These are phyloP conservation scores for Diaporthe australafricana DNA, from an alignment of 2,329 filamentous ascomycete genomes.

Conservation along the genomic window DNA sequence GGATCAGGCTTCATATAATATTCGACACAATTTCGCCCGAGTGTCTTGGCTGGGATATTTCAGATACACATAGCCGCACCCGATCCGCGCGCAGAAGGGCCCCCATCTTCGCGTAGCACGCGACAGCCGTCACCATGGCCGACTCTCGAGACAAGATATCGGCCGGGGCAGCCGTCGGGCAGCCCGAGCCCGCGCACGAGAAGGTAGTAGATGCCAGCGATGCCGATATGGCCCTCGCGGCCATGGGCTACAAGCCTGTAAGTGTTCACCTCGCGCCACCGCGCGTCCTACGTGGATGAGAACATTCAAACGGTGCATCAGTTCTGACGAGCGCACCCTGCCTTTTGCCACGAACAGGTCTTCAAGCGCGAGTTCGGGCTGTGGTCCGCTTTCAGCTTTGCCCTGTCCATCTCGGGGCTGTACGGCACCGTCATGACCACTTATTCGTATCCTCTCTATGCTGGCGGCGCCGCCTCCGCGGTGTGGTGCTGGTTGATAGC, in stretches of 20 bases:
- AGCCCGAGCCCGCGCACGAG: conserved; percentile 4
- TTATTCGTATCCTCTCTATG: conserved; percentile 63
- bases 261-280: conserved; percentile 11
- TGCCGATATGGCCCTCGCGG: conserved; percentile 49
- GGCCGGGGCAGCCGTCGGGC: not conserved
- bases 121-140: conserved; percentile 27
- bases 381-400: conserved; percentile 69
- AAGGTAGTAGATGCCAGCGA: conserved; percentile 37
- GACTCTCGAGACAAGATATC: conserved; percentile 22
- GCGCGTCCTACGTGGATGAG: not conserved
- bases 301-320: not conserved
- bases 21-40: not conserved
- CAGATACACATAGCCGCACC: too few relatives aligned
- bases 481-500: conserved; percentile 71
- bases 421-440: conserved; percentile 68
- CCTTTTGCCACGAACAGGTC: conserved; percentile 50
- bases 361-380: conserved; percentile 71
- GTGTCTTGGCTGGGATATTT: not conserved
- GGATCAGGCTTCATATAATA: not conserved
- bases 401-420: conserved; percentile 66
- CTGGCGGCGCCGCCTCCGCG: conserved; percentile 63
- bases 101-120: not conserved
- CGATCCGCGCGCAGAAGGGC: too few relatives aligned
- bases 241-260: conserved; percentile 53
- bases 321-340: not conserved